Evolutionary conservation across 1,284 basidiomycete genomes (phyloP).

Genomic region (Ceratobasidium sp.): DNA sequence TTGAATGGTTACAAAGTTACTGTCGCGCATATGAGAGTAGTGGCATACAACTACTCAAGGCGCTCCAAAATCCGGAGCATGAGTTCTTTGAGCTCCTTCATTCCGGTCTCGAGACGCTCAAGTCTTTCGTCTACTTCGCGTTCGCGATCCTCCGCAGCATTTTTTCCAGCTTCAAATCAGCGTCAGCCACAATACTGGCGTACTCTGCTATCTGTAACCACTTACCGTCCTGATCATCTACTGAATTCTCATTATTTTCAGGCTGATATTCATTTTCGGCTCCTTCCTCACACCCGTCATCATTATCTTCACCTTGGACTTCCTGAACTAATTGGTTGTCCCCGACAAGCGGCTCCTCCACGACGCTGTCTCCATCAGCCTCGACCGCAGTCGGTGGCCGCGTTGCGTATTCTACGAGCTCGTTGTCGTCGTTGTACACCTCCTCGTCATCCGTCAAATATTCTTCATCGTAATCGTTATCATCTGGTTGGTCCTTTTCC

Average conservation of each 20-base stretch:
- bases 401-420: constrained; percentile 21
- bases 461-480: constrained; percentile 21
- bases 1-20: too few species aligned
- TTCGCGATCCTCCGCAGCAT: background rate
- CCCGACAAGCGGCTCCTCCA: background rate
- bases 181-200: background rate
- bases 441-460: constrained; percentile 9
- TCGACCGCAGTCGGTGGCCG: constrained; percentile 12
- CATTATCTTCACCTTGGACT: constrained; percentile 15
- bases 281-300: background rate
- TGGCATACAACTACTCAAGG: background rate
- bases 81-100: constrained; percentile 18
- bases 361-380: background rate
- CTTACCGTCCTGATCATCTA: too few species aligned
- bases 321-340: background rate
- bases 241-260: too few species aligned
- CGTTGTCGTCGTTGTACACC: background rate
- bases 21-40: too few species aligned
- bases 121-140: background rate
- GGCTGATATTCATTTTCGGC: too few species aligned
- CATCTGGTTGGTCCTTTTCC: constrained; percentile 14
- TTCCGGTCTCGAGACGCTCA: background rate
- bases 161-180: background rate
- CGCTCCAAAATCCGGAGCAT: constrained; percentile 13
- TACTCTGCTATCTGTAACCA: too few species aligned